These are phyloP conservation scores for Aspergillus egyptiacus DNA, from an alignment of 495 filamentous ascomycete species.

Conservation along the genomic window DNA sequence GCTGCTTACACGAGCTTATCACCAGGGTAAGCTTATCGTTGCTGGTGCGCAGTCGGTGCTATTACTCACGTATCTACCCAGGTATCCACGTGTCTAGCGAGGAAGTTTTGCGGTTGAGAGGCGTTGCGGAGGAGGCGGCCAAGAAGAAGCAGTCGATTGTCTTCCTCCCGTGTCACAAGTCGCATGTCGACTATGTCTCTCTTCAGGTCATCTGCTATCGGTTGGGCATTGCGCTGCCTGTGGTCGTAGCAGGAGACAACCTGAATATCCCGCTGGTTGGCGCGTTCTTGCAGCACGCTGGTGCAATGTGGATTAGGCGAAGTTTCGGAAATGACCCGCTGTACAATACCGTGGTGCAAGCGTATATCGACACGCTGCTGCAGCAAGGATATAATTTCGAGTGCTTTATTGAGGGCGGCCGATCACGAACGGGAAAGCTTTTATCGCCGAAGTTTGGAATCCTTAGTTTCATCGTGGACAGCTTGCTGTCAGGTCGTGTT, in stretches of 20 bases:
- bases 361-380: conserved; percentile 90
- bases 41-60: background rate
- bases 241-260: conserved; percentile 95
- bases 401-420: conserved; percentile 93
- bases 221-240: conserved; percentile 77
- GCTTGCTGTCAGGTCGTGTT: conserved; percentile 78
- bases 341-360: conserved; percentile 85
- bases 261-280: conserved; percentile 90
- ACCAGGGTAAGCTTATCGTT: conserved; percentile 57
- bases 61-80: conserved; percentile 24
- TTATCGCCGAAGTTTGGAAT: conserved; percentile 96
- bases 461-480: conserved; percentile 83
- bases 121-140: conserved; percentile 73
- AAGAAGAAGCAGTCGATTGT: conserved; percentile 91
- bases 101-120: conserved; percentile 76
- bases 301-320: conserved; percentile 93
- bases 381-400: conserved; percentile 90
- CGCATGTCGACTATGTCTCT: conserved; percentile 92
- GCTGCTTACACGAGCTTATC: conserved; percentile 84
- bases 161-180: conserved; percentile 89
- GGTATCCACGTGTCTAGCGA: conserved; percentile 91
- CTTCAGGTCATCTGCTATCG: conserved; percentile 93
- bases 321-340: conserved; percentile 89
- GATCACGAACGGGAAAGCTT: conserved; percentile 89
- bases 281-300: conserved; percentile 86